Evolutionary conservation across 176 grass and related monocot genomes (phyloP).

Genomic region (Phragmites australis): DNA sequence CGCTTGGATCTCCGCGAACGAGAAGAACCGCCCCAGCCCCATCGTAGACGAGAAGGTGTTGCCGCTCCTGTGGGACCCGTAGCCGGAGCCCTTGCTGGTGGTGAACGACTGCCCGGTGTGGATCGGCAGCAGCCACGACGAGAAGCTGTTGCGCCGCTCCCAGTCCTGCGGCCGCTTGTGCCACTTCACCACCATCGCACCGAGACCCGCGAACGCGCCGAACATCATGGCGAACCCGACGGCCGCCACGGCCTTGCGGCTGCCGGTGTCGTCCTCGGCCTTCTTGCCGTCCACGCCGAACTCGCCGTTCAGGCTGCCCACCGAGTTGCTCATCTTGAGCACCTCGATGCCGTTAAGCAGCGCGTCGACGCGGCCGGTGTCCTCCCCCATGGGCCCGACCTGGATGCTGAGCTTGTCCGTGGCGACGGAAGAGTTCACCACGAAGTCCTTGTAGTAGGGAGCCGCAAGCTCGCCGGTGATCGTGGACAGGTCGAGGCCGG

Average conservation of each 20-base stretch:
- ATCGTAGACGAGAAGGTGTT: constrained; percentile 75
- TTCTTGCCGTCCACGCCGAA: constrained; percentile 83
- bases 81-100: constrained; percentile 57
- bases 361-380: constrained; percentile 65
- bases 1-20: constrained; percentile 71
- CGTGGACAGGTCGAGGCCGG: constrained; percentile 77
- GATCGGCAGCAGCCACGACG: constrained; percentile 90
- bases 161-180: constrained; percentile 81
- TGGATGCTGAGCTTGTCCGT: constrained; percentile 52
- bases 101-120: constrained; percentile 76
- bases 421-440: constrained; percentile 49
- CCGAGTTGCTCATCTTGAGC: constrained; percentile 84
- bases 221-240: constrained; percentile 89
- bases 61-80: constrained; percentile 74
- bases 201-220: constrained; percentile 77
- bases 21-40: constrained; percentile 74
- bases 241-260: constrained; percentile 52
- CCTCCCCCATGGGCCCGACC: constrained; percentile 64
- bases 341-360: constrained; percentile 93
- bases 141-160: constrained; percentile 92
- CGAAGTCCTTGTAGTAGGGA: constrained; percentile 91
- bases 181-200: constrained; percentile 86
- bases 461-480: constrained; percentile 58
- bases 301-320: constrained; percentile 82
- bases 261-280: constrained; percentile 43